phyloP scores from a whole-genome alignment of 2,329 filamentous ascomycete species.

The Raffaelea deltoideospora region DNA sequence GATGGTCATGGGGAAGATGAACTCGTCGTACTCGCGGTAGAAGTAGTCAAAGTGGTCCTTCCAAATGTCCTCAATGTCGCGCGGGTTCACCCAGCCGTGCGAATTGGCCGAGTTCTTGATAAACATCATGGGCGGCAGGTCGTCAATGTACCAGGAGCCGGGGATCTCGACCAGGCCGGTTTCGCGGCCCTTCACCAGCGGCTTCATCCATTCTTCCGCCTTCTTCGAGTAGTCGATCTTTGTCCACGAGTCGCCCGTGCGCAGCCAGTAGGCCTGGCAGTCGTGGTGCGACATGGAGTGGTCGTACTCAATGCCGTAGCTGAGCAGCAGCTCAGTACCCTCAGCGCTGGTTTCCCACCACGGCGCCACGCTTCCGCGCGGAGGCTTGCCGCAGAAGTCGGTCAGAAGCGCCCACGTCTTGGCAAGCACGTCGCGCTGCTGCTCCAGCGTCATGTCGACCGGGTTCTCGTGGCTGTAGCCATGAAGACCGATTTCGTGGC shows the following conservation, averaged over 20 bases:
- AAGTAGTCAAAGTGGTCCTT: slow-evolving; percentile 57
- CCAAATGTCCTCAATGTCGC: slow-evolving; percentile 47
- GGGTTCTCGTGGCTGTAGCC: slow-evolving; percentile 20
- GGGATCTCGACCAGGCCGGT: slow-evolving; percentile 55
- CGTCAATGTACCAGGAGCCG: slow-evolving; percentile 48
- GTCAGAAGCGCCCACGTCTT: slow-evolving; percentile 60
- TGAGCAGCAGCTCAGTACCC: slow-evolving; percentile 47
- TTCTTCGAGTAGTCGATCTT: slow-evolving; percentile 52
- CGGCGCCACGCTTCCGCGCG: slow-evolving; percentile 56
- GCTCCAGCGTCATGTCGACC: slow-evolving; percentile 49
- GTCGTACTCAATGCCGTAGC: slow-evolving; percentile 56
- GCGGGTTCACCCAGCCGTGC: slow-evolving; percentile 44
- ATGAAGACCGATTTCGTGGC: slow-evolving; percentile 33
- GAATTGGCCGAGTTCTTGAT: slow-evolving; percentile 50
- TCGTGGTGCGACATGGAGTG: slow-evolving; percentile 53
- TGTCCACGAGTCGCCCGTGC: slow-evolving; percentile 50
- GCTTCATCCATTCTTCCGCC: slow-evolving; percentile 52
- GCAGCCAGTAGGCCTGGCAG: slow-evolving; percentile 47
- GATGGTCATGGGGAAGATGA: slow-evolving; percentile 64
- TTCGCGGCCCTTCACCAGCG: slow-evolving; percentile 39
- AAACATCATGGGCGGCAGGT: slow-evolving; percentile 56
- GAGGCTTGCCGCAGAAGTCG: slow-evolving; percentile 56
- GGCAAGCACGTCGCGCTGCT: slow-evolving; percentile 60
- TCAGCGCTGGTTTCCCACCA: slow-evolving; percentile 61
- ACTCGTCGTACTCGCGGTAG: slow-evolving; percentile 62